Conservation (phyloP, 2,329 filamentous ascomycete species). For the Alternaria sp. region DNA sequence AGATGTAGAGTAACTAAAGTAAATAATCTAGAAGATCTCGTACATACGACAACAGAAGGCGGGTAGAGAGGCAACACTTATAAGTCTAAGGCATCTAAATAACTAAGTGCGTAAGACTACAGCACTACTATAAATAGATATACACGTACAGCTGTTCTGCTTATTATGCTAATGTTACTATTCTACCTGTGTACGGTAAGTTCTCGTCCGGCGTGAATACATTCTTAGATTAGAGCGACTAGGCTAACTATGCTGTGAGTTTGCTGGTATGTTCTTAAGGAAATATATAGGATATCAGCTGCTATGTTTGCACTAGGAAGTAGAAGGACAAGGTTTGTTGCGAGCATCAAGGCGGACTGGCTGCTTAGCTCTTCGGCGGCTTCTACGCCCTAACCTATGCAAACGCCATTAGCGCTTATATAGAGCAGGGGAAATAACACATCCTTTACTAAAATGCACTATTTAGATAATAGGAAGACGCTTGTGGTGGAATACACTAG, state of each 20-base stretch:
- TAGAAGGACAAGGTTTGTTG: conserved; percentile 23
- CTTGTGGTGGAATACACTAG: conserved; percentile 22
- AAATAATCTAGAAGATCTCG: conserved; percentile 14
- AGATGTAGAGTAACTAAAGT: conserved; percentile 19
- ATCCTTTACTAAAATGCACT: conserved; percentile 3
- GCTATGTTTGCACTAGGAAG: conserved; percentile 12
- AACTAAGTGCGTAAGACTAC: not conserved
- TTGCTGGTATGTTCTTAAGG: conserved; percentile 9
- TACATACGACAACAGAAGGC: conserved; percentile 9
- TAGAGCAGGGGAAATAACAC: conserved; percentile 8
- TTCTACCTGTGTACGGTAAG: conserved; percentile 5
- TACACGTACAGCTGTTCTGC: conserved; percentile 2
- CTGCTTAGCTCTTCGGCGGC: conserved; percentile 19
- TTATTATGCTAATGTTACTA: not conserved
- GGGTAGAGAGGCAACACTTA: conserved; percentile 15
- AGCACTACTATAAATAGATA: not conserved
- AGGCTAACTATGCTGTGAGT: conserved; percentile 15
- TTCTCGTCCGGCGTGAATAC: conserved; percentile 12
- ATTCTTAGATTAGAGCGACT: conserved; percentile 15
- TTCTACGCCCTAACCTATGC: conserved; percentile 10
- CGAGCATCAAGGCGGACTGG: conserved; percentile 17
- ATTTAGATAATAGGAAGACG: not conserved
- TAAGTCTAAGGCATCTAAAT: conserved; percentile 10
- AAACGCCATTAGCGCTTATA: conserved; percentile 17
- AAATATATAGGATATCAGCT: conserved; percentile 19